Percentiles rank a stretch among this genome's conserved stretches.
These are phyloP conservation scores for Herpetomonas tarakana DNA, from an alignment of 208 protist species.

Conservation along the genomic window DNA sequence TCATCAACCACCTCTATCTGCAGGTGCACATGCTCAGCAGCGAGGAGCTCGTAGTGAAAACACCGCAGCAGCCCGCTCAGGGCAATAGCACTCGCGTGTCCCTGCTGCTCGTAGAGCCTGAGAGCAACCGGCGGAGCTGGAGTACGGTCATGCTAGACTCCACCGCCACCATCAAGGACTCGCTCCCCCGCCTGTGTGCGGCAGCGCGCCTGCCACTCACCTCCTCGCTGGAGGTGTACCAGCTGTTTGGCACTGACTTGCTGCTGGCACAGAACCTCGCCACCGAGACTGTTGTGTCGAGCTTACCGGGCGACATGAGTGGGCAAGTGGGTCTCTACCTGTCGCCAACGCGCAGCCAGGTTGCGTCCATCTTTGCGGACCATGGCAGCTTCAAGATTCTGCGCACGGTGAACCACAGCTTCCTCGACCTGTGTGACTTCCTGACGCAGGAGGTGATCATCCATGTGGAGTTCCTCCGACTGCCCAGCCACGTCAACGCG, in stretches of 20 bases:
- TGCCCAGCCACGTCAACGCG: constrained; percentile 59
- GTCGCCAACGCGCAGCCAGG: constrained; percentile 37
- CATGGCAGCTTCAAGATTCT: constrained; percentile 54
- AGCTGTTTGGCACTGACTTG: constrained; percentile 63
- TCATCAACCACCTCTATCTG: constrained; percentile 79
- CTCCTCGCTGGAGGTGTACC: constrained; percentile 51
- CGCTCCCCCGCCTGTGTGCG: constrained; percentile 43
- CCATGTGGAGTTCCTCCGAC: constrained; percentile 79
- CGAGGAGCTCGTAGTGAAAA: constrained; percentile 33
- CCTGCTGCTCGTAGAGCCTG: constrained; percentile 33
- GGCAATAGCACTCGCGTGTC: constrained; percentile 19
- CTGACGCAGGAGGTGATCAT: constrained; percentile 69
- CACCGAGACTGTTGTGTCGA: constrained; percentile 24
- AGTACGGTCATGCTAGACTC: constrained; percentile 22
- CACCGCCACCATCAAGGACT: constrained; percentile 28
- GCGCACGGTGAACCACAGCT: constrained; percentile 57
- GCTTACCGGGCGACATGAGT: constrained; percentile 34
- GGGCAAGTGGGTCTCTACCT: constrained; percentile 56
- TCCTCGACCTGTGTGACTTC: constrained; percentile 70
- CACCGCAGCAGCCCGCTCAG: constrained; percentile 8
- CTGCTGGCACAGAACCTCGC: constrained; percentile 44
- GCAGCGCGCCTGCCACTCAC: constrained; percentile 36
- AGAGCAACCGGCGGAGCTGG: constrained; percentile 30
- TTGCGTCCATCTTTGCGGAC: constrained; percentile 69
- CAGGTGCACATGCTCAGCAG: constrained; percentile 71